phyloP scores from a whole-genome alignment of 768 basidiomycete species.

The Tephrocybe sp. region DNA sequence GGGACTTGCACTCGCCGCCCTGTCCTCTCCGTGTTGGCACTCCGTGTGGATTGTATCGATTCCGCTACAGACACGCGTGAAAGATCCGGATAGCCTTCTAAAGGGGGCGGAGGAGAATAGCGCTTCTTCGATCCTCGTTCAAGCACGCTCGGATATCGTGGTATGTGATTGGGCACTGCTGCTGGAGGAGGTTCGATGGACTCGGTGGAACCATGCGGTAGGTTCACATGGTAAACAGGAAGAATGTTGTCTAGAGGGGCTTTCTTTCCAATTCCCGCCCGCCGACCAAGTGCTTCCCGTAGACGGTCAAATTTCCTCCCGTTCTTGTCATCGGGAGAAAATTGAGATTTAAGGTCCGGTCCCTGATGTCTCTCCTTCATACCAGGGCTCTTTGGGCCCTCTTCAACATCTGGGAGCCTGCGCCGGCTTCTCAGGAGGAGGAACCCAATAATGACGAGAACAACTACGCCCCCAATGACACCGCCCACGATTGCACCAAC shows the following conservation, averaged over 20 bases:
- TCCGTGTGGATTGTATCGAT: conserved; percentile 6
- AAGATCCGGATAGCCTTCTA: conserved; percentile 13
- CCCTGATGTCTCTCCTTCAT: conserved; percentile 19
- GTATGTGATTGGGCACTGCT: conserved; percentile 25
- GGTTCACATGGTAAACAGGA: conserved; percentile 16
- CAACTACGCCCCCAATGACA: conserved; percentile 18
- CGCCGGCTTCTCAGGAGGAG: conserved; percentile 23
- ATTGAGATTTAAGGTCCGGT: conserved; percentile 26
- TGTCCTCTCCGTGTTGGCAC: conserved; percentile 4
- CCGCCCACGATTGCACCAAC: conserved; percentile 21
- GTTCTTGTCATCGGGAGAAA: conserved; percentile 19
- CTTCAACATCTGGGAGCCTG: conserved; percentile 25
- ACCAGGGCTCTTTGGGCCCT: conserved; percentile 14
- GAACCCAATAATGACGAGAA: conserved; percentile 16
- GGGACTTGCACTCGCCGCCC: conserved; percentile 17
- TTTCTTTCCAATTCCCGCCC: conserved; percentile 13
- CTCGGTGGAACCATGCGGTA: conserved; percentile 22
- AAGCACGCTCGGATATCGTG: conserved; percentile 34
- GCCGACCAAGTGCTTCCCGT: conserved; percentile 17
- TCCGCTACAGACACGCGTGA: conserved; percentile 14
- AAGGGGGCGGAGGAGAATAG: conserved; percentile 20
- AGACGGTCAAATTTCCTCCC: conserved; percentile 14
- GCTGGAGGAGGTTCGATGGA: conserved; percentile 28
- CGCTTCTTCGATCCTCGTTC: conserved; percentile 28
- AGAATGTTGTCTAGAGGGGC: conserved; percentile 13